Base-by-base conservation (phyloP, 129 eudicot species). In the Artemisia tridentata region DNA sequence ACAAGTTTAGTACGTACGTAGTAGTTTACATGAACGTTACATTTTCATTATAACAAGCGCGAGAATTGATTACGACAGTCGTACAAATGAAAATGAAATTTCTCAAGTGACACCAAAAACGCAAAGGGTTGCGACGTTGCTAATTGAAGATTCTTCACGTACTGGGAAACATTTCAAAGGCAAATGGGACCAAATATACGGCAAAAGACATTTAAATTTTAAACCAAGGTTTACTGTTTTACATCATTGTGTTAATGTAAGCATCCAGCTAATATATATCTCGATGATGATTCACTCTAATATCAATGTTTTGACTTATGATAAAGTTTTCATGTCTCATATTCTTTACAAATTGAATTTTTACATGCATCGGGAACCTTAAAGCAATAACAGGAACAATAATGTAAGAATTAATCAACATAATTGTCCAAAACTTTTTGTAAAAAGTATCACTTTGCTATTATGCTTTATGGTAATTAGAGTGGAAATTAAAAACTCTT, bases 341-440 rank as follows among this genome's bases (percentile, higher is more conserved):
- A 53, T 63, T 67, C 7, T 78, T 64, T 25, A 16, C 63, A 76
- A 71, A 46, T 54, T 52, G 63, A 67, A 67, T 4, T 66, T 75
- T 68, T 47, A 12, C 59, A n/a, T 70, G 77, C 77, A 78, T 78
- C 72, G 81, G 77, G 77, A 78, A 78, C 76, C 77, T 71, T 78
- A 53, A 75, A 78, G 81, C 77, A 78, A 70, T 78, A 70, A 45
- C 81, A 52, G 34, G 43, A 34, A 63, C 81, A 78, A 63, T 71
- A 23, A 71, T 63, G 21, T 45, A 70, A 53, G 53, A 51, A 63
- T 47, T 31, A 19, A 71, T 75, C 79, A 56, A 57, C 73, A 75
- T 75, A 73, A 70, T 77, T 77, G 45, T 61, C 72, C 38, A 68
- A 7, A 27, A 60, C 67, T 16, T 71, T 55, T 63, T 63, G 76